Base-by-base conservation (phyloP, 352 stramenopile species). In the Pythium aphanidermatum region DNA sequence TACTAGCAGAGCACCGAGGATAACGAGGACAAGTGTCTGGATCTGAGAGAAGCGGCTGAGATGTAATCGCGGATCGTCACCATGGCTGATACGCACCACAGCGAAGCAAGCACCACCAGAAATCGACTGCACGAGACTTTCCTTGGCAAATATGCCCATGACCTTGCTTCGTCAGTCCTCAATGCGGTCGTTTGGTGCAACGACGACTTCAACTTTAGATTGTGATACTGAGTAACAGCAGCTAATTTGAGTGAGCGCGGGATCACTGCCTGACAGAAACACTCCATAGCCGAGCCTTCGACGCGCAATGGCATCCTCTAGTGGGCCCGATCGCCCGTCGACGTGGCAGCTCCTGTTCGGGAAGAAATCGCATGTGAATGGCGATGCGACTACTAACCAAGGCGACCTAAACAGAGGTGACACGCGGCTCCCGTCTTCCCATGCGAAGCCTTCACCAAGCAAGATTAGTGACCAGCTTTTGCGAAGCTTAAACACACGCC, bases 301-400 rank as follows among this genome's bases (percentile, higher is more conserved):
- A 14, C 26, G 39, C 4, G 42, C 35, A 16, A 55, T 55, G 14
- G 37, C 59, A 20, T 66, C 66, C 25, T 68, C 69, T 11, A 46
- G 66, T 42, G 42, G 47, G 16, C 13, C 27, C 1, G 23, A 23
- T 20, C 42, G 55, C 42, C 68, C 61, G 20, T 87, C 75, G 14
- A 46, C 60, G 20, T 87, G 75, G 75, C 69, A 83, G 58, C 46
- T 77, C 14, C 70, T 67, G 32, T 87, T 87, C 20, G 64, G 75
- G 2, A 55, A 52, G 6, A 71, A 71, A n/a, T n/a, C n/a, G n/a
- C n/a, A n/a, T n/a, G n/a, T n/a, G n/a, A n/a, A n/a, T n/a, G n/a
- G n/a, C n/a, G n/a, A n/a, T n/a, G n/a, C n/a, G n/a, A n/a, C n/a
- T n/a, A n/a, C n/a, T n/a, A n/a, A n/a, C n/a, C n/a, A n/a, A n/a